phyloP scores from a whole-genome alignment of 257 asterid species.

The Solanum tarijense region DNA sequence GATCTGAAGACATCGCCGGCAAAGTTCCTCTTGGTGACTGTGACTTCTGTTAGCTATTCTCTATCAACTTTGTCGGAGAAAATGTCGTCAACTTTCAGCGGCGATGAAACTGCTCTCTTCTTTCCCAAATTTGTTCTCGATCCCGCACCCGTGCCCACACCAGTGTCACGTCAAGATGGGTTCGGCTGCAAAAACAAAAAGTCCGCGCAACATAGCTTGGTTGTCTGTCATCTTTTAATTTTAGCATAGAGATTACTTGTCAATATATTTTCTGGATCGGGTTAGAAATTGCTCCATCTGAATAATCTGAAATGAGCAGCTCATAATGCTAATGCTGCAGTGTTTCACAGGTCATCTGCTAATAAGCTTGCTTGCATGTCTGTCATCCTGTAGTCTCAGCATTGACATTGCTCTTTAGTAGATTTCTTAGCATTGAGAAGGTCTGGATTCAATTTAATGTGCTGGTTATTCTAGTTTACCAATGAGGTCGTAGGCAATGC shows the following conservation, averaged over 20 bases:
- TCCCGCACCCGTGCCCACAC: background rate
- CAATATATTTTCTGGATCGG: background rate
- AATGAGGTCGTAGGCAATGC: background rate
- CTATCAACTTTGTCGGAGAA: background rate
- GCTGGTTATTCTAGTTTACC: background rate
- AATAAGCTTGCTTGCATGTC: background rate
- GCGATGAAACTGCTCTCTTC: background rate
- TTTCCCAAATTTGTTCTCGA: background rate
- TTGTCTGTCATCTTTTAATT: background rate
- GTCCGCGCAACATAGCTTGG: background rate
- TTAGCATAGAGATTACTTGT: background rate
- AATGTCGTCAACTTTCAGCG: background rate
- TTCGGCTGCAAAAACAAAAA: background rate
- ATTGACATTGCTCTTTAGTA: background rate
- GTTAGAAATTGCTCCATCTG: background rate
- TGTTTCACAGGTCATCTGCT: background rate
- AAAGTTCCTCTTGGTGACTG: background rate
- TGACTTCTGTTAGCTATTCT: background rate
- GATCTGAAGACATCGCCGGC: background rate
- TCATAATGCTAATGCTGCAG: background rate
- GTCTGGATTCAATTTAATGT: background rate
- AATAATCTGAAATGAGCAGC: background rate
- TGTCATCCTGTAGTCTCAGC: background rate
- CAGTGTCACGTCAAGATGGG: background rate
- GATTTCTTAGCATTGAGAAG: background rate